phyloP scores from a whole-genome alignment of 169 alveolate species.

The Cryptosporidium viatorum region DNA sequence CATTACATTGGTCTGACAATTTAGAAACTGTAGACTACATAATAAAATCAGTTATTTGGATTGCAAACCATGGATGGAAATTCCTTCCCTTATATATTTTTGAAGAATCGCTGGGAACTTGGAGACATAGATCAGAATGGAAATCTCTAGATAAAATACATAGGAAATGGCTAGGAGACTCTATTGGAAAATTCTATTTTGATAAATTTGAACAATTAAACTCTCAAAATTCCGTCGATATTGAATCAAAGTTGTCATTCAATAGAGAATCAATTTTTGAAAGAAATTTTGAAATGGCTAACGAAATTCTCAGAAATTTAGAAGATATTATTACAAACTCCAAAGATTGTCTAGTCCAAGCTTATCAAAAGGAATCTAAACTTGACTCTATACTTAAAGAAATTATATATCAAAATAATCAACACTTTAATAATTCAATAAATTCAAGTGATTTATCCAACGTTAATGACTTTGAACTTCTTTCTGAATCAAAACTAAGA shows the following conservation, averaged over 20 bases:
- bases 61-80: constrained; percentile 92
- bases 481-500: constrained; percentile 33
- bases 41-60: constrained; percentile 85
- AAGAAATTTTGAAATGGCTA: constrained; percentile 49
- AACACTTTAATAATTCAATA: constrained; percentile 22
- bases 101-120: constrained; percentile 85
- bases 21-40: constrained; percentile 83
- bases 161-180: constrained; percentile 57
- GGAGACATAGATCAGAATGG: constrained; percentile 80
- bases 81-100: constrained; percentile 86
- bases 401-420: constrained; percentile 20
- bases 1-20: constrained; percentile 88
- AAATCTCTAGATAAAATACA: constrained; percentile 65
- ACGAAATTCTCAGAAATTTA: constrained; percentile 14
- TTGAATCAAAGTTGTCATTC: not conserved
- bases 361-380: not conserved
- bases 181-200: constrained; percentile 15
- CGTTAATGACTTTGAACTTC: constrained; percentile 46
- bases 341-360: not conserved
- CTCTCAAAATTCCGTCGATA: not conserved
- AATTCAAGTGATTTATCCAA: constrained; percentile 23
- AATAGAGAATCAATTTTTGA: not conserved
- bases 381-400: not conserved
- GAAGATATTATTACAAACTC: constrained; percentile 19
- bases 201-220: not conserved